phyloP scores from a whole-genome alignment of 1,139 yeast genomes.

The Blastobotrys buckinghamii region DNA sequence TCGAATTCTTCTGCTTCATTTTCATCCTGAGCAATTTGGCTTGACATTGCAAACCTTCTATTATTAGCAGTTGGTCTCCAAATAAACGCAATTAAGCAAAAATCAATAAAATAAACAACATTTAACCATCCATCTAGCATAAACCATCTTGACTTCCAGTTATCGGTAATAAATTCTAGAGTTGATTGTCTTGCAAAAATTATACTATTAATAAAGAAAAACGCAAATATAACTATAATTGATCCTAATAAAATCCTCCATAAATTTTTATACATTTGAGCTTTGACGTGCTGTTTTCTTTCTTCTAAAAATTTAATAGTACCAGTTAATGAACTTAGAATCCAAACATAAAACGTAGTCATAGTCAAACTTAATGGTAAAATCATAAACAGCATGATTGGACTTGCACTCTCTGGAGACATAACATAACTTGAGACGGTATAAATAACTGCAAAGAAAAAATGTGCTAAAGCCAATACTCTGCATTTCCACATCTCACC shows the following conservation, averaged over 20 bases:
- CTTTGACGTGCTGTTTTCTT: conserved; percentile 88
- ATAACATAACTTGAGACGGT: conserved; percentile 61
- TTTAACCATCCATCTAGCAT: conserved; percentile 94
- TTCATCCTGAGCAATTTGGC: conserved; percentile 81
- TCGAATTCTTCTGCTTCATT: conserved; percentile 55
- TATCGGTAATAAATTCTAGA: conserved; percentile 71
- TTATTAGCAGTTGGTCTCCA: conserved; percentile 99
- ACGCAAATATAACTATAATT: conserved; percentile 50
- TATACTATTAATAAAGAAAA: conserved; percentile 65
- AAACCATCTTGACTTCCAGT: conserved; percentile 91
- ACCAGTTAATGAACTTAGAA: conserved; percentile 62
- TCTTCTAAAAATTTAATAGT: conserved; percentile 71
- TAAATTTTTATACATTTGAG: conserved; percentile 74
- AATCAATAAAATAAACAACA: conserved; percentile 75
- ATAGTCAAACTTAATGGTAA: conserved; percentile 69
- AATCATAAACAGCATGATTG: conserved; percentile 46
- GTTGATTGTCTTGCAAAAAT: conserved; percentile 68
- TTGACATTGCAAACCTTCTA: conserved; percentile 89
- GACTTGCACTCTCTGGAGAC: conserved; percentile 42
- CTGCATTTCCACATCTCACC: conserved; percentile 75
- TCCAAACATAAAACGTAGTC: conserved; percentile 67
- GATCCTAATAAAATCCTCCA: conserved; percentile 72
- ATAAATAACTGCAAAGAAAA: conserved; percentile 59
- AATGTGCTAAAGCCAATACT: conserved; percentile 67
- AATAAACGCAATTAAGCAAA: conserved; percentile 77